Conservation (phyloP, 176 grass and related monocot species). For the Miscanthus lutarioriparius region DNA sequence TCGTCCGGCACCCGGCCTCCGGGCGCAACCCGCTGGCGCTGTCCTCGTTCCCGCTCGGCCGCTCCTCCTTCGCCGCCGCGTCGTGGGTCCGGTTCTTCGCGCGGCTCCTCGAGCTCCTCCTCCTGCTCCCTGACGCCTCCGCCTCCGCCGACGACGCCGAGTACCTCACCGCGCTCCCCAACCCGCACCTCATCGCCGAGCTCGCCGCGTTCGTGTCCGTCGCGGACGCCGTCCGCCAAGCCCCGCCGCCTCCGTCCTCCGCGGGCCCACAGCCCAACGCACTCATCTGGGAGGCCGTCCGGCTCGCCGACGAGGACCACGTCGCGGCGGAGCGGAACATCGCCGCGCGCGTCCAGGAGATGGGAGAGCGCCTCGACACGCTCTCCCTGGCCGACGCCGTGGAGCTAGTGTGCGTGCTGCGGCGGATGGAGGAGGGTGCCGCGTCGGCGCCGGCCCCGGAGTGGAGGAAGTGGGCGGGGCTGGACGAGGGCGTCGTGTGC, state of each 20-base stretch:
- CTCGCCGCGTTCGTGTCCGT: constrained; percentile 53
- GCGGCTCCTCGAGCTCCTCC: constrained; percentile 72
- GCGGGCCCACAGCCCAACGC: constrained; percentile 32
- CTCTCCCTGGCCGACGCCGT: constrained; percentile 65
- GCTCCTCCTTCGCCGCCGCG: constrained; percentile 65
- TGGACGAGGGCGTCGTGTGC: constrained; percentile 51
- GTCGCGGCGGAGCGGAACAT: constrained; percentile 50
- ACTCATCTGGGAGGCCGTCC: constrained; percentile 54
- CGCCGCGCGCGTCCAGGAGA: constrained; percentile 50
- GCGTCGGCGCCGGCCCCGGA: constrained; percentile 32
- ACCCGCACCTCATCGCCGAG: constrained; percentile 47
- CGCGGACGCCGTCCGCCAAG: constrained; percentile 42
- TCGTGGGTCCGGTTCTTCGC: constrained; percentile 82
- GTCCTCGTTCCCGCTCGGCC: constrained; percentile 56
- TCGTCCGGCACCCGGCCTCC: constrained; percentile 59
- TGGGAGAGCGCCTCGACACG: constrained; percentile 58
- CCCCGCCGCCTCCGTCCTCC: constrained; percentile 35
- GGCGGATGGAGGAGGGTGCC: constrained; percentile 43
- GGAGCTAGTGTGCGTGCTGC: constrained; percentile 68
- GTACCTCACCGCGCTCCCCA: constrained; percentile 49
- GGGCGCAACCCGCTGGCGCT: constrained; percentile 90
- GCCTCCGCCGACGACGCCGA: constrained; percentile 23
- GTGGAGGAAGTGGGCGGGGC: constrained; percentile 72
- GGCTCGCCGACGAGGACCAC: constrained; percentile 66
- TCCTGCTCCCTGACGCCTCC: constrained; percentile 51